A percentile compares a stretch with the other conserved stretches of the same genome.
Evolutionary conservation across 345 rosid species (phyloP).

Genomic region (Noccaea bulbosa): DNA sequence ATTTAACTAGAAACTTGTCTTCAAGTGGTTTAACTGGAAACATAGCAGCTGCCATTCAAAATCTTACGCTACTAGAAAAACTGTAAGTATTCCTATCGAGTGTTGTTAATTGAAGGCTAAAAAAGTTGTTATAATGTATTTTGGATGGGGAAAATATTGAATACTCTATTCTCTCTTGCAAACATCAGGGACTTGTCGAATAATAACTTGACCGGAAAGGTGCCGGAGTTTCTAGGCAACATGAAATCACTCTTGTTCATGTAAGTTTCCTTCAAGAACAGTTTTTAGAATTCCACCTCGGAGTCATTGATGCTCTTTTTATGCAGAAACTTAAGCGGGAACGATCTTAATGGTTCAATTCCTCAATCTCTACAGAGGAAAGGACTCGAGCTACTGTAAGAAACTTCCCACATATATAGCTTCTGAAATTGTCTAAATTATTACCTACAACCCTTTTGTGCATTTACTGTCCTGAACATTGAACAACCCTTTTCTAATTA

Average conservation of each 20-base stretch:
- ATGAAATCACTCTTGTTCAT: constrained; percentile 45
- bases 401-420: background rate
- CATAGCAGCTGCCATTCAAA: constrained; percentile 41
- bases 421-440: background rate
- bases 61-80: constrained; percentile 40
- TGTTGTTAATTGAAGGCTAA: background rate
- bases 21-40: constrained; percentile 48
- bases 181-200: too few species aligned
- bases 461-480: background rate
- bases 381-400: constrained; percentile 27
- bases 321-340: constrained; percentile 49
- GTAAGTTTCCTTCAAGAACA: constrained; percentile 46
- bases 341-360: constrained; percentile 47
- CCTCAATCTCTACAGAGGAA: constrained; percentile 42
- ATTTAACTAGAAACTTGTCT: constrained; percentile 39
- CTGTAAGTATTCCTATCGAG: constrained; percentile 41
- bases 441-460: background rate
- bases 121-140: background rate
- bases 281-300: background rate
- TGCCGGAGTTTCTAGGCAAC: constrained; percentile 51
- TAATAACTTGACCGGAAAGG: constrained; percentile 38
- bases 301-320: background rate
- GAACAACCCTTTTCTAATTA: background rate
- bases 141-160: background rate
- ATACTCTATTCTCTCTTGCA: background rate